These are phyloP conservation scores for Camellia lanceoleosa DNA, from an alignment of 148 eudicot species.

Conservation along the genomic window DNA sequence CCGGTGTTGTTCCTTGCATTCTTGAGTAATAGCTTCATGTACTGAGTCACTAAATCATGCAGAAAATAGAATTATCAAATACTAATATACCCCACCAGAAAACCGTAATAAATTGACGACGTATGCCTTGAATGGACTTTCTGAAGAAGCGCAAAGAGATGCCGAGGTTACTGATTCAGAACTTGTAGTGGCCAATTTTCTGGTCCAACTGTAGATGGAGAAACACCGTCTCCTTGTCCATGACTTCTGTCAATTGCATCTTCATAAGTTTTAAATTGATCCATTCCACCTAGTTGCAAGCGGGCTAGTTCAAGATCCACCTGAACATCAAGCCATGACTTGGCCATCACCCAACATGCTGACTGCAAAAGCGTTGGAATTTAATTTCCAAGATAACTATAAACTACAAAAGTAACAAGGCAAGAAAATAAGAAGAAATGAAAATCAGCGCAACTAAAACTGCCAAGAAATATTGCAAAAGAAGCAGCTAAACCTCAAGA, in stretches of 20 bases:
- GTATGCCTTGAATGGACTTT: conserved; percentile 92
- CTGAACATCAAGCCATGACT: conserved; percentile 93
- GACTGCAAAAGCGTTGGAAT: conserved; percentile 48
- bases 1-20: conserved; percentile 89
- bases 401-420: neutral
- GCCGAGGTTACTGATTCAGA: conserved; percentile 83
- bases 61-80: conserved; percentile 13
- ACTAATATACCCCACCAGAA: neutral
- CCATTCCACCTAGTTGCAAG: conserved; percentile 63
- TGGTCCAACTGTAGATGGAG: conserved; percentile 48
- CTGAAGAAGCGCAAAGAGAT: conserved; percentile 81
- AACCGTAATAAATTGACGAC: neutral
- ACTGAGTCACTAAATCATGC: conserved; percentile 63
- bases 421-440: conserved; percentile 5
- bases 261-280: conserved; percentile 56
- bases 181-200: conserved; percentile 92
- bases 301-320: conserved; percentile 73
- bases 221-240: conserved; percentile 40
- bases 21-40: conserved; percentile 75
- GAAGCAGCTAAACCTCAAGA: neutral
- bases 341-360: conserved; percentile 98
- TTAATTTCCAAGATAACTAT: neutral
- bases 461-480: neutral
- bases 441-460: neutral
- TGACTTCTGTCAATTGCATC: conserved; percentile 56